Evolutionary conservation across 306 rosid species (phyloP), one percentile per base, ranked within the genome.

Genomic region (Vachellia pachyceras): DNA sequence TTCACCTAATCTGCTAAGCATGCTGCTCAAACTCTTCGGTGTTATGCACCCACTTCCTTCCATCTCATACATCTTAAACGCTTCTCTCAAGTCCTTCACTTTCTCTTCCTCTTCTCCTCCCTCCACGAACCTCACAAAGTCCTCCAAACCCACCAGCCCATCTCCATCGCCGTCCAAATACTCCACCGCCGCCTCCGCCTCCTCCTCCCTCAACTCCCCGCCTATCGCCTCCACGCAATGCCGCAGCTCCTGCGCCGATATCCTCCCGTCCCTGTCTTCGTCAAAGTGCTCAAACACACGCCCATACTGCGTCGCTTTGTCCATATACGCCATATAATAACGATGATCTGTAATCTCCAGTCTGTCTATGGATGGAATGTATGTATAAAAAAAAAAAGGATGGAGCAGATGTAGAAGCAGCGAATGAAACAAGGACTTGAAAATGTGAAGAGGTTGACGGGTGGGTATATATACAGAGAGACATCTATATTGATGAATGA

Each of bases 51-150:
- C 94, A 84, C 89, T 37, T 0, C 89, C 94, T 14, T 94, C 97
- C 97, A 87, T 83, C 68, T 87, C 98, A 77, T 94, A 94, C 92
- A 91, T 80, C 81, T 87, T 90, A 77, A 94, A 94, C 22, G 97
- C 97, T 69, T 88, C 97, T 68, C 6, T 88, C 45, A 92, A 52
- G 64, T 88, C 90, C n/a, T 46, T 84, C 77, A 88, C 85, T 57
- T 88, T 94, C 83, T 92, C 97, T 73, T 94, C 97, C 77, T 90
- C 97, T 7, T 81, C 57, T 13, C 86, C 96, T 54, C 82, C 97
- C 41, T 94, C 98, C 50, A 94, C 76, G 39, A 92, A 87, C 87
- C 79, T 88, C 17, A 92, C 84, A 60, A 94, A 94, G 73, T 92
- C 98, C 3, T 85, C 94, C 57, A 88, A 82, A 3, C 91, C 88